These are phyloP conservation scores for Aspergillus sergii DNA, from an alignment of 2,329 filamentous ascomycete genomes.

Conservation along the genomic window DNA sequence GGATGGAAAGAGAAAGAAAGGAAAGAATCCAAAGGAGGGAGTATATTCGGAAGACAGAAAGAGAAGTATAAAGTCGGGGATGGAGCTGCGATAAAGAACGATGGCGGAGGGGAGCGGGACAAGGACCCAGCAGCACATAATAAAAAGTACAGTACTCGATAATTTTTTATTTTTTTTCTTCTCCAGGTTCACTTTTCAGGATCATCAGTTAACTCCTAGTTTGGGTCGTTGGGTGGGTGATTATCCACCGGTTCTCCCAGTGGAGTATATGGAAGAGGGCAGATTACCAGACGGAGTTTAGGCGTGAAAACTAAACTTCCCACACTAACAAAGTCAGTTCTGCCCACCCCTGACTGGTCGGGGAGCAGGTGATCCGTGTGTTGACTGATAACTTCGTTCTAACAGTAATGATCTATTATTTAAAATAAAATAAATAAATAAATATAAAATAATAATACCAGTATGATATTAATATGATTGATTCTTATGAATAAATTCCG, in stretches of 20 bases:
- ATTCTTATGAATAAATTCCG: neutral
- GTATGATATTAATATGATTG: neutral
- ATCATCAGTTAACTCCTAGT: neutral
- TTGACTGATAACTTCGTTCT: neutral
- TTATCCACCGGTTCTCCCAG: slow-evolving; percentile 9
- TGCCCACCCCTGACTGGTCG: slow-evolving; percentile 2
- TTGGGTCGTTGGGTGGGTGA: slow-evolving; percentile 1
- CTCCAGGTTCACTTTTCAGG: slow-evolving; percentile 3
- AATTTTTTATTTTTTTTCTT: neutral
- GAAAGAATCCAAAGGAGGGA: slow-evolving; percentile 12
- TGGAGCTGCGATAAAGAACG: slow-evolving; percentile 4
- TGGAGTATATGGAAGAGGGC: slow-evolving; percentile 1
- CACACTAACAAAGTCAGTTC: slow-evolving; percentile 2
- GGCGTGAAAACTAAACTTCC: neutral
- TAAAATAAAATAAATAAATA: neutral
- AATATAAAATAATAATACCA: neutral
- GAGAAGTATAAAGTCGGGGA: neutral
- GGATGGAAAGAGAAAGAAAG: slow-evolving; percentile 2
- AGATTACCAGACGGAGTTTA: slow-evolving; percentile 1
- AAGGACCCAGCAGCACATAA: slow-evolving; percentile 7
- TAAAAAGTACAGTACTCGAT: neutral
- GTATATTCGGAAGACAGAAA: slow-evolving; percentile 10
- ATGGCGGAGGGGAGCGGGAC: slow-evolving; percentile 7
- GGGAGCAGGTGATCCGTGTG: slow-evolving; percentile 7
- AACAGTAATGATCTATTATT: neutral